phyloP scores from a whole-genome alignment of 2,329 filamentous ascomycete species.

The Fusarium nanum region DNA sequence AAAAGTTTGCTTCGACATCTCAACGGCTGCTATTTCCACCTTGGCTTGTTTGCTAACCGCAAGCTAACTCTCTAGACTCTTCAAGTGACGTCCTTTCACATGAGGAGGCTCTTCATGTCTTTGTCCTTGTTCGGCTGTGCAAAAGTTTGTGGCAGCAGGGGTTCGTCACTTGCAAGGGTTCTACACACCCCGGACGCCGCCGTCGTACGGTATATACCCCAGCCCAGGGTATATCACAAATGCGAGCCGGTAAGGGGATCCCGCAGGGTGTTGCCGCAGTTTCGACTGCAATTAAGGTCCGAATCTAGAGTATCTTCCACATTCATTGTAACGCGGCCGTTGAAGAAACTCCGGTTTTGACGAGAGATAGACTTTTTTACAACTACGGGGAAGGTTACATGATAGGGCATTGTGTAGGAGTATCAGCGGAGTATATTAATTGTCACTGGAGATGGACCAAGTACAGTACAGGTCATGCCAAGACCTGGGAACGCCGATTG shows the following conservation, averaged over 20 bases:
- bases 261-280: conserved; percentile 10
- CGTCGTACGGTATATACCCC: conserved; percentile 33
- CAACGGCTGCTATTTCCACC: conserved; percentile 7
- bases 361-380: background rate
- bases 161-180: conserved; percentile 10
- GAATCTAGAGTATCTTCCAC: background rate
- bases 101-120: conserved; percentile 13
- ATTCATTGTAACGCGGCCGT: background rate
- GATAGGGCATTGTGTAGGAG: conserved; percentile 6
- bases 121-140: background rate
- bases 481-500: background rate
- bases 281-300: background rate
- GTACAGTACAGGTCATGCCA: conserved; percentile 4
- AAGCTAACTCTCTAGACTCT: background rate
- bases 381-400: conserved; percentile 25
- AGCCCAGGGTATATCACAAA: conserved; percentile 4
- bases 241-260: conserved; percentile 1
- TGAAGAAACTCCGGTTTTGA: background rate
- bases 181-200: conserved; percentile 18
- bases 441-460: conserved; percentile 4
- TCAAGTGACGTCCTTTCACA: background rate
- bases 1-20: background rate
- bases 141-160: conserved; percentile 31
- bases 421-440: background rate
- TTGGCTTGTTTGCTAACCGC: background rate